These are phyloP conservation scores for Adansonia gregorii DNA, from an alignment of 441 rosid genomes.

Conservation along the genomic window DNA sequence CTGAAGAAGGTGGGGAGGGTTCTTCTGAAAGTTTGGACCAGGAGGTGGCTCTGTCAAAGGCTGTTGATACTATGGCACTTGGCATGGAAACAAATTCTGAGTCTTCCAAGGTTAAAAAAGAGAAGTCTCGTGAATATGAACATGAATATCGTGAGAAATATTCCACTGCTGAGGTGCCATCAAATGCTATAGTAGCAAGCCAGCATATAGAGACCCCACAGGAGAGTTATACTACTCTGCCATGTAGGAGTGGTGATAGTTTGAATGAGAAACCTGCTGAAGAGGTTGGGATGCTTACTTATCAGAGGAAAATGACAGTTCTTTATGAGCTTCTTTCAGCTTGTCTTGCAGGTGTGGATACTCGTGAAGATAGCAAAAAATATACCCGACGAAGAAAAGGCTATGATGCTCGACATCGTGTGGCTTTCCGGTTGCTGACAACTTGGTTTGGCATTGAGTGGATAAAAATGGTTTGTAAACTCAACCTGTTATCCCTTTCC, in stretches of 20 bases:
- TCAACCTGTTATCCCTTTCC: slow-evolving; percentile 21
- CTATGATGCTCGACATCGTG: slow-evolving; percentile 94
- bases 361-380: slow-evolving; percentile 46
- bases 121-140: slow-evolving; percentile 63
- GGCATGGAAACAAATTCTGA: slow-evolving; percentile 49
- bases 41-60: slow-evolving; percentile 69
- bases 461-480: slow-evolving; percentile 75
- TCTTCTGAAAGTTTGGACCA: slow-evolving; percentile 51
- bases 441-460: slow-evolving; percentile 81
- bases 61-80: slow-evolving; percentile 62
- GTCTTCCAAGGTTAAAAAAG: slow-evolving; percentile 56
- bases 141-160: slow-evolving; percentile 67
- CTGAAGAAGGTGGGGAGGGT: slow-evolving; percentile 60
- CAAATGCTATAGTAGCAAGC: slow-evolving; percentile 34
- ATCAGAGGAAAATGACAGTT: slow-evolving; percentile 70
- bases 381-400: slow-evolving; percentile 60
- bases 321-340: slow-evolving; percentile 87
- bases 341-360: slow-evolving; percentile 79
- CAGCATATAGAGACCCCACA: slow-evolving; percentile 23
- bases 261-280: slow-evolving; percentile 55
- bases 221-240: slow-evolving; percentile 27
- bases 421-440: slow-evolving; percentile 75
- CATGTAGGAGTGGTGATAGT: slow-evolving; percentile 28
- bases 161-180: slow-evolving; percentile 42
- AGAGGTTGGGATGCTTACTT: slow-evolving; percentile 62